A percentile compares a stretch with the other conserved stretches of the same genome.
Evolutionary conservation across 441 rosid genomes (phyloP).

Genomic region (Aleurites moluccanus): DNA sequence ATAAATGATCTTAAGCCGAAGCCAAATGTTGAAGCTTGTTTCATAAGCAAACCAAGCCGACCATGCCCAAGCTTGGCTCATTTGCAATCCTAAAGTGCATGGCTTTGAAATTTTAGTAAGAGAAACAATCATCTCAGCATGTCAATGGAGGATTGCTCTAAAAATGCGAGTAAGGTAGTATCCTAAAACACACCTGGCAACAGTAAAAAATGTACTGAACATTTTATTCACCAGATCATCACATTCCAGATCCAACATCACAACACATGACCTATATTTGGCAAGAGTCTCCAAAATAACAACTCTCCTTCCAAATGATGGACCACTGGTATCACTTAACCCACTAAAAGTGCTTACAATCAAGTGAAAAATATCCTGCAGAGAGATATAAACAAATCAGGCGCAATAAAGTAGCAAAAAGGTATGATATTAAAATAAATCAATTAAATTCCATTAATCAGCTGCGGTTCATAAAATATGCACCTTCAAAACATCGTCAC

Average conservation of each 20-base stretch:
- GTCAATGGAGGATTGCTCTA: neutral
- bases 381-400: slow-evolving; percentile 28
- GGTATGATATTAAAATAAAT: neutral
- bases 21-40: neutral
- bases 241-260: slow-evolving; percentile 99
- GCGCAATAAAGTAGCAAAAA: slow-evolving; percentile 20
- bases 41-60: neutral
- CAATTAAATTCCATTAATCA: slow-evolving; percentile 15
- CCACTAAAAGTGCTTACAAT: slow-evolving; percentile 70
- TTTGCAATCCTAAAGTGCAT: slow-evolving; percentile 2
- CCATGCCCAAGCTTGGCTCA: neutral
- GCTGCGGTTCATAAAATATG: slow-evolving; percentile 22
- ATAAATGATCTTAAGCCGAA: neutral
- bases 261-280: slow-evolving; percentile 93
- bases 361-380: slow-evolving; percentile 49
- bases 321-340: slow-evolving; percentile 65
- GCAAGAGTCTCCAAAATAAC: slow-evolving; percentile 96
- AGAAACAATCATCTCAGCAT: slow-evolving; percentile 1
- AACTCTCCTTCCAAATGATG: slow-evolving; percentile 71
- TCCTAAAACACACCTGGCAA: slow-evolving; percentile 74
- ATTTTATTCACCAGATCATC: slow-evolving; percentile 77
- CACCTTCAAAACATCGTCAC: slow-evolving; percentile 89
- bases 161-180: neutral
- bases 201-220: slow-evolving; percentile 88
- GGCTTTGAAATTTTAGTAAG: slow-evolving; percentile 6